Conservation (phyloP, 1,284 basidiomycete species). For the Boletus sp. region DNA sequence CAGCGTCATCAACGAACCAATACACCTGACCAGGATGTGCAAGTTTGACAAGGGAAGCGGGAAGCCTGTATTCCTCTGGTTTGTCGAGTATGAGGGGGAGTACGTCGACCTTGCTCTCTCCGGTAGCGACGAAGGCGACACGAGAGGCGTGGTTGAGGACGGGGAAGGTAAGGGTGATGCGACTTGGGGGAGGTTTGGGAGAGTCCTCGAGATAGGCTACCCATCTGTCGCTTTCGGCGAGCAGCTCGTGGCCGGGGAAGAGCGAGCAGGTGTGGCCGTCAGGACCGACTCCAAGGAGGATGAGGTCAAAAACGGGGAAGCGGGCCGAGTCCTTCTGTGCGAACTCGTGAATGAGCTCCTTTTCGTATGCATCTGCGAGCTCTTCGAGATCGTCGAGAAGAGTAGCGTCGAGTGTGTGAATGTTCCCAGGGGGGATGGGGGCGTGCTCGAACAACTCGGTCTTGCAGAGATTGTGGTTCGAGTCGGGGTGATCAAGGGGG, state of each 20-base stretch:
- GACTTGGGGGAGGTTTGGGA: conserved; percentile 89
- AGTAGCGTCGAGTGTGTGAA: conserved; percentile 80
- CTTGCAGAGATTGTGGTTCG: conserved; percentile 82
- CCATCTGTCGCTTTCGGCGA: conserved; percentile 88
- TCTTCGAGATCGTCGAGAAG: conserved; percentile 80
- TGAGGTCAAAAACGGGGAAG: conserved; percentile 94
- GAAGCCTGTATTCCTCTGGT: conserved; percentile 73
- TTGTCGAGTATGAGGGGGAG: conserved; percentile 76
- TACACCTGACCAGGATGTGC: conserved; percentile 80
- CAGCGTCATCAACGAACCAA: conserved; percentile 90
- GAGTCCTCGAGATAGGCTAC: conserved; percentile 92
- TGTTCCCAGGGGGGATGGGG: conserved; percentile 74
- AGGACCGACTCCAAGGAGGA: conserved; percentile 90
- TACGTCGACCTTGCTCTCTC: conserved; percentile 81
- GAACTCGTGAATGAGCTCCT: conserved; percentile 88
- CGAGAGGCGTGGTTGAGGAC: conserved; percentile 91
- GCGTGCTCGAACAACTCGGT: conserved; percentile 83
- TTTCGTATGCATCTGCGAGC: conserved; percentile 90
- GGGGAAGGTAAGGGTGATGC: conserved; percentile 90
- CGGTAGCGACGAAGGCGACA: conserved; percentile 86
- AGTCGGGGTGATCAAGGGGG: conserved; percentile 89
- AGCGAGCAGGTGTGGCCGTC: conserved; percentile 97
- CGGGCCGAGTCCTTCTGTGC: conserved; percentile 87
- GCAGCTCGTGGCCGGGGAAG: conserved; percentile 88
- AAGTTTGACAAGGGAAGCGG: conserved; percentile 81